These are phyloP conservation scores for Nicotiana paniculata DNA, from an alignment of 257 asterid species.

Conservation along the genomic window DNA sequence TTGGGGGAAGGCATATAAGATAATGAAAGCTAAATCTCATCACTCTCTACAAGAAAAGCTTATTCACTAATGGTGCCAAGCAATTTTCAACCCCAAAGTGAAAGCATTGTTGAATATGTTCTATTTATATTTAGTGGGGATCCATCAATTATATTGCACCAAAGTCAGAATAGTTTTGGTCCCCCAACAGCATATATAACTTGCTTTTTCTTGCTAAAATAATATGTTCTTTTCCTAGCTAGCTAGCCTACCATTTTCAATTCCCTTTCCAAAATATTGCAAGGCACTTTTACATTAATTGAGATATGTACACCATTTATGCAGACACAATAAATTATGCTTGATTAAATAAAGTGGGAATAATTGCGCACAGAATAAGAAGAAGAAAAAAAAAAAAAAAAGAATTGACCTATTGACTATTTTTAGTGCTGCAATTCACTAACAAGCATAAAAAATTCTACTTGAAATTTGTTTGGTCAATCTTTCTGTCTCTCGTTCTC, in stretches of 20 bases:
- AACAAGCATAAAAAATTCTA: neutral
- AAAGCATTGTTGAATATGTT: constrained; percentile 59
- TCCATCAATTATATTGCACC: constrained; percentile 23
- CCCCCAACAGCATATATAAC: constrained; percentile 34
- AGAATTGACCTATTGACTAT: neutral
- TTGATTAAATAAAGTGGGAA: neutral
- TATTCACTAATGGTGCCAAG: constrained; percentile 40
- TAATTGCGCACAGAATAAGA: neutral
- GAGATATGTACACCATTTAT: constrained; percentile 32
- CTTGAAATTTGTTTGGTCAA: neutral
- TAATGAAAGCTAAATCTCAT: constrained; percentile 43
- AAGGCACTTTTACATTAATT: constrained; percentile 10
- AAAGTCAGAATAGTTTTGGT: constrained; percentile 29
- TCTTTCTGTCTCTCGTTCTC: neutral
- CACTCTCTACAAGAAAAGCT: constrained; percentile 33
- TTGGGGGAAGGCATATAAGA: neutral
- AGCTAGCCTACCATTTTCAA: too few relatives aligned
- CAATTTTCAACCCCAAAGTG: constrained; percentile 49
- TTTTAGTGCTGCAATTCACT: neutral
- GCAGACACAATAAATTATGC: constrained; percentile 23
- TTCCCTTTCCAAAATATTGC: neutral
- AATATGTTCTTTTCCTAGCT: constrained; percentile 10
- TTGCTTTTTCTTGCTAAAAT: constrained; percentile 4
- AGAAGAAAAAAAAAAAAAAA: neutral
- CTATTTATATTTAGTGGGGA: constrained; percentile 37